Evolutionary conservation across 208 protist species (phyloP).

Genomic region (Naegleria lovaniensis): DNA sequence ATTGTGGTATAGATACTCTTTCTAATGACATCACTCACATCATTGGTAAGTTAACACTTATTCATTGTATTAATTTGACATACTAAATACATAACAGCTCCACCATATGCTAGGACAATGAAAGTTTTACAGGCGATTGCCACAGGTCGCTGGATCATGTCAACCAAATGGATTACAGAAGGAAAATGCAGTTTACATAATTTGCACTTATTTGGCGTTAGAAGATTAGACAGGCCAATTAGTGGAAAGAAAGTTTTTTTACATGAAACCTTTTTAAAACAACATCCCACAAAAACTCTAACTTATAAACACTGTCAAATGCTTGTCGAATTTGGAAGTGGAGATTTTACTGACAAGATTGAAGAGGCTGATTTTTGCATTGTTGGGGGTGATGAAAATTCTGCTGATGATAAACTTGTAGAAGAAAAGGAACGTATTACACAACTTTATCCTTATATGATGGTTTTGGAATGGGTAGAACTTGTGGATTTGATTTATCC

Average conservation of each 20-base stretch:
- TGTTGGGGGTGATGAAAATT: background rate
- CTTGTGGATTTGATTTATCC: background rate
- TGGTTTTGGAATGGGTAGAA: background rate
- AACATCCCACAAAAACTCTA: background rate
- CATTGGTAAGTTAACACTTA: background rate
- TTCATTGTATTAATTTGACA: no score
- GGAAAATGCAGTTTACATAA: background rate
- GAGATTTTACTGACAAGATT: background rate
- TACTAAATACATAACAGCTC: background rate
- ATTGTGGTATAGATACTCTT: background rate
- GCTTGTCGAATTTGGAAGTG: background rate
- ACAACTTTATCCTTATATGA: background rate
- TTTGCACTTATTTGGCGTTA: background rate
- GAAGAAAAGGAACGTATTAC: background rate
- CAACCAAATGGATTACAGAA: background rate
- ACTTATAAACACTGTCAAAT: background rate
- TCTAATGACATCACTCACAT: background rate
- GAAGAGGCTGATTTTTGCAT: background rate
- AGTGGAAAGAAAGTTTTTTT: background rate
- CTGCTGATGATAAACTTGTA: background rate
- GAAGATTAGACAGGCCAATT: background rate
- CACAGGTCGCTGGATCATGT: background rate
- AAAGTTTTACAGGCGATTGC: background rate
- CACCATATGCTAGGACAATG: background rate
- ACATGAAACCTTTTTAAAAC: background rate